Base-by-base conservation (phyloP, 495 filamentous ascomycete genomes). In the Penicillium desertorum region DNA sequence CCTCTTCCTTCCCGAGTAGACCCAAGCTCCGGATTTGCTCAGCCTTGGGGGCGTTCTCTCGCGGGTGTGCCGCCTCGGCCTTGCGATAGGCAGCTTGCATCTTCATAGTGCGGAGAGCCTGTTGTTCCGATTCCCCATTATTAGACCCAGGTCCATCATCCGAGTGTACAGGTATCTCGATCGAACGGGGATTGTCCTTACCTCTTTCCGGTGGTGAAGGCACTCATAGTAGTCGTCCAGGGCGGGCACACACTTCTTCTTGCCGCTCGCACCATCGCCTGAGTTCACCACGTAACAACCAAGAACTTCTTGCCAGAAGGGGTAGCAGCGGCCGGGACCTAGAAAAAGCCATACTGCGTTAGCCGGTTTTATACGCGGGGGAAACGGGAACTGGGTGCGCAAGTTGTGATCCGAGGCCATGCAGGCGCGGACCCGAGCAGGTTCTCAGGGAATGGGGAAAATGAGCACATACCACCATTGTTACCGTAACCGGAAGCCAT, bases 201-300 rank as follows among this genome's bases (percentile, higher is more conserved):
- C 94, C 90, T 98, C 94, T 78, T 98, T 97, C 76, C 83, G 88
- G 81, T 98, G 94, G 71, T 98, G 93, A 68, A 98, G 80, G 78
- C 95, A 98, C 79, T 98, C 94, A 75, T 96, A 90, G 81, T 98
- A 98, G 68, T 99, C 94, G 69, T 98, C 94, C 61, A 96, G 77
- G 32, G 85, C 86, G n/a, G 89, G 90, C 41, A 81, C 69, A 72
- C 94, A 99, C 79, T 96, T 96, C 79, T 86, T 88, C 77, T 90
- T 93, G 45, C 92, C 92, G 10, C 84, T 80, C 65, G 92, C 87
- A 22, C 89, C 86, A 44, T 85, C 74, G 51, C 78, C 81, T 47
- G 88, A 86, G 74, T 93, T 92, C 68, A 92, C 83, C 46, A 93
- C 89, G 70, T 95, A 95, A 82, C 90, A 95, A 63, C 88, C 88